These are phyloP conservation scores for Durusdinium trenchii DNA, from an alignment of 73 alveolate genomes.

Conservation along the genomic window DNA sequence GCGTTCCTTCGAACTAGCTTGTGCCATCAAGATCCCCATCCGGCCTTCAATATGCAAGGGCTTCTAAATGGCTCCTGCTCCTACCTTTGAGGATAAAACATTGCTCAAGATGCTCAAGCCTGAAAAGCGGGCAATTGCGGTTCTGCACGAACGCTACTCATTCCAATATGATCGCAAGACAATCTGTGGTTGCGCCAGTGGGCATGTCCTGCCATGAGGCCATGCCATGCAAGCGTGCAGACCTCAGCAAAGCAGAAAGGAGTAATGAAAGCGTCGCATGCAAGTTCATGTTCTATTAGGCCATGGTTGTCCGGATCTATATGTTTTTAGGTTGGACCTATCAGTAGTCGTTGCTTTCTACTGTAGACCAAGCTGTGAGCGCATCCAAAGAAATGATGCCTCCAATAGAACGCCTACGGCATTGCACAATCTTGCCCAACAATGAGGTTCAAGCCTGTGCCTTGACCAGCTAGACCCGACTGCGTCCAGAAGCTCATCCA, in stretches of 20 bases:
- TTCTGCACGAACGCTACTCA: too few relatives aligned
- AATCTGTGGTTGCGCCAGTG: neutral
- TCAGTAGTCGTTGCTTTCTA: neutral
- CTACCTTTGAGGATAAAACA: too few relatives aligned
- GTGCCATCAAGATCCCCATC: too few relatives aligned
- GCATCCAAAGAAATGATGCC: slow-evolving; percentile 67
- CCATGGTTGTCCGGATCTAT: neutral
- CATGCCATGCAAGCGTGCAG: slow-evolving; percentile 49
- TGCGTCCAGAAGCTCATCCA: too few relatives aligned
- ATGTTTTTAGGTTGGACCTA: neutral
- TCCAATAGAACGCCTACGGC: slow-evolving; percentile 34
- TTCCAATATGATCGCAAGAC: too few relatives aligned
- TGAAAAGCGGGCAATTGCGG: too few relatives aligned
- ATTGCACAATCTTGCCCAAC: neutral
- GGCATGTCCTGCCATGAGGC: slow-evolving; percentile 13
- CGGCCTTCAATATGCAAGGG: too few relatives aligned
- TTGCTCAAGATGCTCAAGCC: too few relatives aligned
- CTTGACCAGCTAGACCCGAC: too few relatives aligned
- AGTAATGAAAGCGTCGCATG: neutral
- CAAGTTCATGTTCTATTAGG: neutral
- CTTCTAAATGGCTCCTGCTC: too few relatives aligned
- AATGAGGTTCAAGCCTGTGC: too few relatives aligned
- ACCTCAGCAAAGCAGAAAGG: neutral
- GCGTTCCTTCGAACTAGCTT: too few relatives aligned
- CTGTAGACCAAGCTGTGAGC: neutral